Conservation (phyloP, 2,329 filamentous ascomycete species). For the Didymella keratinophila region DNA sequence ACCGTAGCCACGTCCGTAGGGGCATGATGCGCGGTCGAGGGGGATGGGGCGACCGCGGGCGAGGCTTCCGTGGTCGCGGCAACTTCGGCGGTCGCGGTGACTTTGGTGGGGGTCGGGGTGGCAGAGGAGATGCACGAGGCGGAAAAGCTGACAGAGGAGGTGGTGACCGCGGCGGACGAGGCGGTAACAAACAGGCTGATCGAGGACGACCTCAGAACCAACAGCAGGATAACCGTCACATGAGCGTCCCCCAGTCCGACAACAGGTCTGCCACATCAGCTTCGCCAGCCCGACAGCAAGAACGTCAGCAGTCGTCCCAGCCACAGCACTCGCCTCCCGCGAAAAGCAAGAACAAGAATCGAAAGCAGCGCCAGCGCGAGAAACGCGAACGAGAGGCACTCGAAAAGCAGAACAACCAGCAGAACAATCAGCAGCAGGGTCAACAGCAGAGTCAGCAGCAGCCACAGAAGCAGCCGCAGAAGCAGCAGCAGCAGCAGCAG, state of each 20-base stretch:
- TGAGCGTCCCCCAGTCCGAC: constrained; percentile 25
- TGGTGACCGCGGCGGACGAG: constrained; percentile 37
- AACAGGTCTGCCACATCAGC: constrained; percentile 33
- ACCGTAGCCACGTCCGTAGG: constrained; percentile 48
- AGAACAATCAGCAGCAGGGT: constrained; percentile 15
- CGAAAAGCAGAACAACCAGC: constrained; percentile 26
- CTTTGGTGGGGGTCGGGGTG: constrained; percentile 39
- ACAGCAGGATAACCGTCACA: constrained; percentile 38
- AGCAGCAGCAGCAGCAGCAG: constrained; percentile 17
- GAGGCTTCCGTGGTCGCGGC: constrained; percentile 48
- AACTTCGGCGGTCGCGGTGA: constrained; percentile 31
- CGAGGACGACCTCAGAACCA: constrained; percentile 33
- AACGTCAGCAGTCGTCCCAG: constrained; percentile 25
- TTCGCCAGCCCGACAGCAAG: constrained; percentile 37
- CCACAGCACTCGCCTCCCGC: constrained; percentile 35
- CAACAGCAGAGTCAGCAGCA: constrained; percentile 23
- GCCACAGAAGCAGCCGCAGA: constrained; percentile 17
- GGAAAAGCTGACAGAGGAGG: constrained; percentile 25
- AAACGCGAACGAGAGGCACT: constrained; percentile 38
- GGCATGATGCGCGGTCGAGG: constrained; percentile 46
- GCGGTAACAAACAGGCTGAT: constrained; percentile 38
- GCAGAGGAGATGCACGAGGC: constrained; percentile 22
- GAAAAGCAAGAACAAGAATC: constrained; percentile 42
- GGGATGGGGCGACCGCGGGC: constrained; percentile 47
- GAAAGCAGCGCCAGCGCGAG: constrained; percentile 40